These are phyloP conservation scores for Aciculosporium take DNA, from an alignment of 2,329 filamentous ascomycete genomes.

Conservation along the genomic window DNA sequence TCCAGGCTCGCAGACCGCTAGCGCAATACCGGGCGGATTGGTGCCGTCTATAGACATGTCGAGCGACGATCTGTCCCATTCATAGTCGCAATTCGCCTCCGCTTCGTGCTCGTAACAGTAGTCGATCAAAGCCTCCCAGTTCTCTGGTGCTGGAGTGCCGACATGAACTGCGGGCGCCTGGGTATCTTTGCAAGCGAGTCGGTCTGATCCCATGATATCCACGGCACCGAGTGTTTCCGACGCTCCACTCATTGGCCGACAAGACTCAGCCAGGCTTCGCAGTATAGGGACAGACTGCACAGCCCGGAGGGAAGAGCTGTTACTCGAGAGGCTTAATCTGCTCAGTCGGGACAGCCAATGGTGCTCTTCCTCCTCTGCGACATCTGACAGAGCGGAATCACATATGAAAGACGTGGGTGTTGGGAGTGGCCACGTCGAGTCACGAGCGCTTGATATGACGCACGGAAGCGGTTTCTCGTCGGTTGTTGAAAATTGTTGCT, in stretches of 20 bases:
- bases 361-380: conserved; percentile 49
- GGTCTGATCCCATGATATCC: conserved; percentile 20
- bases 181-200: not conserved
- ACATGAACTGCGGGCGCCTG: conserved; percentile 16
- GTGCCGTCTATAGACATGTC: conserved; percentile 21
- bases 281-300: conserved; percentile 43
- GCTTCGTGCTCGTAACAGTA: conserved; percentile 57
- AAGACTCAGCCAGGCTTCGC: conserved; percentile 26
- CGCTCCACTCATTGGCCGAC: conserved; percentile 31
- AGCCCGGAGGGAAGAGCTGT: conserved; percentile 35
- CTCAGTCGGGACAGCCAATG: conserved; percentile 22
- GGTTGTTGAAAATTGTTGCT: not conserved
- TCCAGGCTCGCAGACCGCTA: conserved; percentile 13
- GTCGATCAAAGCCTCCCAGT: conserved; percentile 57
- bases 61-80: conserved; percentile 46
- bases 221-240: conserved; percentile 38
- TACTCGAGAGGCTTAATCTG: conserved; percentile 32
- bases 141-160: conserved; percentile 22
- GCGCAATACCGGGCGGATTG: conserved; percentile 12
- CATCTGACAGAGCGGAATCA: conserved; percentile 37
- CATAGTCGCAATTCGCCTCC: conserved; percentile 52
- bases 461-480: conserved; percentile 18
- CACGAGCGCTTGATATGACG: conserved; percentile 27
- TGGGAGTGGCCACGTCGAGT: conserved; percentile 27
- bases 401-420: conserved; percentile 16